Evolutionary conservation across 2,329 filamentous ascomycete genomes (phyloP), one percentile per base, ranked within the genome.

Genomic region (Aureobasidium sp.): DNA sequence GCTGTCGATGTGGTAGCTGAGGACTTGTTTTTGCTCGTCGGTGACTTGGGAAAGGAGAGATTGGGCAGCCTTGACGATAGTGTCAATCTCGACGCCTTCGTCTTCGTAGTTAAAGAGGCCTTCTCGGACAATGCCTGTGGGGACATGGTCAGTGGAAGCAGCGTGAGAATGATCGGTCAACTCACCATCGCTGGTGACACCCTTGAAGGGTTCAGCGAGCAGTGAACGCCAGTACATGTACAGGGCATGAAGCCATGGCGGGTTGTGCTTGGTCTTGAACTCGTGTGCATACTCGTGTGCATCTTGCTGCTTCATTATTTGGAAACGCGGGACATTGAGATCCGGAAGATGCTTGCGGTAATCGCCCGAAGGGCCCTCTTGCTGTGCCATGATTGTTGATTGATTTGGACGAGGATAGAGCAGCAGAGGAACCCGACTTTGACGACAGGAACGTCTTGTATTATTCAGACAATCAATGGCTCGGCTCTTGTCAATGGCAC

Each of bases 141-240:
- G 17, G 0, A 5, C 5, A 2, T 29, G 7, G 39, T 63, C 27
- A 59, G 34, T 48, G 8, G 13, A 23, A 37, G 4, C 8, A 9
- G n/a, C 17, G 46, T 36, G 23, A 5, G 29, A 8, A 1, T 23
- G 2, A 15, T 20, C 3, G 26, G 37, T 2, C 5, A 27, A 66
- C 74, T 32, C 74, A 80, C 87, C 88, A 66, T 91, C 86, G 12
- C 74, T 84, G 0, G 88, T 90, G 23, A 91, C 77, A 27, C 88
- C 88, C 68, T 82, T 85, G 71, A 84, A 91, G 0, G 88, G 87
- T 73, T 90, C 87, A 61, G 84, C 69, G 1, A 72, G 66, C 27
- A 70, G 32, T 59, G 55, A 60, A 27, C 61, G 50, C 64, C 64
- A 66, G 59, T 66, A 62, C 51, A 55, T 62, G 27, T 66, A 66